Percentiles rank a stretch among this genome's conserved stretches.
These are phyloP conservation scores for Metschnikowia baotianmanensis DNA, from an alignment of 805 yeast genomes.

Conservation along the genomic window DNA sequence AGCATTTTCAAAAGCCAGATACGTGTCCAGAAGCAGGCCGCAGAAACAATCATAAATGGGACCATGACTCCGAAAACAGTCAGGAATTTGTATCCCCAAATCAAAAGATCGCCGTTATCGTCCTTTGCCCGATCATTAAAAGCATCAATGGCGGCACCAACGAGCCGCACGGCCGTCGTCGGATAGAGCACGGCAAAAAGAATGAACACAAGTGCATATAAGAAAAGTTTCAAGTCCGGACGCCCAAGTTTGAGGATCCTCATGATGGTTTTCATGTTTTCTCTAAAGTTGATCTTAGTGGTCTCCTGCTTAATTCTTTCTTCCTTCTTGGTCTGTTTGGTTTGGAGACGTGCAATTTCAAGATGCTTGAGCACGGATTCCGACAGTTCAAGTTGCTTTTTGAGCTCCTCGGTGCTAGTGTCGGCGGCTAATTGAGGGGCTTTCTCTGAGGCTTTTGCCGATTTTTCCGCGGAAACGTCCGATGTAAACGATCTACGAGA, in stretches of 20 bases:
- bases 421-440: background rate
- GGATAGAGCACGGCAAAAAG: constrained; percentile 45
- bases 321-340: constrained; percentile 20
- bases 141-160: constrained; percentile 44
- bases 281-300: constrained; percentile 27
- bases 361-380: constrained; percentile 12
- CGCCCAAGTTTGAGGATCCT: constrained; percentile 39
- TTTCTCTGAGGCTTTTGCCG: too few species aligned
- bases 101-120: constrained; percentile 38
- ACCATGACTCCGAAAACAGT: constrained; percentile 42
- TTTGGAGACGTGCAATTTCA: constrained; percentile 8
- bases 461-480: background rate
- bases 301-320: constrained; percentile 27
- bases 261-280: constrained; percentile 36
- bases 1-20: constrained; percentile 39
- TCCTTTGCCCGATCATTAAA: constrained; percentile 34
- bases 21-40: constrained; percentile 47
- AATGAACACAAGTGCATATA: constrained; percentile 40
- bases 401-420: background rate
- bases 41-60: constrained; percentile 43
- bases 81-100: constrained; percentile 45
- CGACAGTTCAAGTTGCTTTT: constrained; percentile 6
- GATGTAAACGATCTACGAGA: background rate
- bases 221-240: constrained; percentile 37
- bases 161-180: constrained; percentile 41